Evolutionary conservation across 2,329 filamentous ascomycete genomes (phyloP), one percentile per base, ranked within the genome.

Genomic region (Xylariaceae sp.): DNA sequence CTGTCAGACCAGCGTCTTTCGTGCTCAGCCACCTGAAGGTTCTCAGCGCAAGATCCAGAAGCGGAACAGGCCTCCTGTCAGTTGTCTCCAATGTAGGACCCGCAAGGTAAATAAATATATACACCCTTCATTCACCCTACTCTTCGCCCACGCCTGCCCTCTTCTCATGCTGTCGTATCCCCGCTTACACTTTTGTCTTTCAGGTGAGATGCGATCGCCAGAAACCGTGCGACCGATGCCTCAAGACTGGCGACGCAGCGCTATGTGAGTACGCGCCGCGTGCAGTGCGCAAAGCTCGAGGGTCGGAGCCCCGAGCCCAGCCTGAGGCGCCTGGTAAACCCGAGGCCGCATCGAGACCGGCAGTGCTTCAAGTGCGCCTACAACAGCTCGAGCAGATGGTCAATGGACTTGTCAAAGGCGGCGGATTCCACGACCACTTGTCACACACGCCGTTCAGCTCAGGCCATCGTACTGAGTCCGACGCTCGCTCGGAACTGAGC

Each of bases 161-260:
- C 24, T 13, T 28, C n/a, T 26, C 36, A 35, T 36, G 17, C 28
- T 23, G 27, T 36, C 29, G 26, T 27, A 30, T 23, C 35, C 23
- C 40, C 12, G 38, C 42, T 43, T 43, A 34, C 39, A 32, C 32
- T 16, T 37, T 30, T 8, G n/a, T n/a, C n/a, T 31, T 26, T 24
- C 35, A 57, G 51, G 56, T 62, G 31, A 65, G 64, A 59, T 66
- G 63, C 49, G 62, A 65, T 41, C 59, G 63, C 26, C 54, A 60
- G 35, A 52, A 60, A 31, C 63, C 63, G n/a, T 66, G 62, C 50
- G 58, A 59, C 36, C 57, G 64, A 42, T 66, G 63, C 41, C 45
- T 60, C 29, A 64, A 62, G 47, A 63, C 59, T 37, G 61, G 59
- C 29, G 57, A 62, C 45, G 57, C 54, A 30, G 54, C 52, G 21